Percentiles rank a stretch among this genome's conserved stretches.
Evolutionary conservation across 441 rosid genomes (phyloP).

Genomic region (Viola pubescens): DNA sequence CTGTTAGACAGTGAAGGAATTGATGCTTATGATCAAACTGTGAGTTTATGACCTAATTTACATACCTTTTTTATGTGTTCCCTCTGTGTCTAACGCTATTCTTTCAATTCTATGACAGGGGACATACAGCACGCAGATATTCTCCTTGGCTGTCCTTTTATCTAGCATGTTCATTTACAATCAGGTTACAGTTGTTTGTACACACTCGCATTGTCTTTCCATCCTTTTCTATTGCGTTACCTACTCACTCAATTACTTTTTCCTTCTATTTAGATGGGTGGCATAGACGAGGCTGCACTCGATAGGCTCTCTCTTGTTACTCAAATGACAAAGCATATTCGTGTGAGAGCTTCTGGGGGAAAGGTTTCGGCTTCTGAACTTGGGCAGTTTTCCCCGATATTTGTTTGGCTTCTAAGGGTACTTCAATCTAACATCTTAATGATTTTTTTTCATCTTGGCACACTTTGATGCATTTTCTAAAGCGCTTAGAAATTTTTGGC

Average conservation of each 20-base stretch:
- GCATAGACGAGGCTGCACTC: slow-evolving; percentile 93
- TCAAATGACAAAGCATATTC: slow-evolving; percentile 94
- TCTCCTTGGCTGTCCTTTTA: slow-evolving; percentile 89
- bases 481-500: slow-evolving; percentile 4
- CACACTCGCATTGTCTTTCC: background rate
- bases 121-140: slow-evolving; percentile 97
- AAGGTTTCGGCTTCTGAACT: slow-evolving; percentile 66
- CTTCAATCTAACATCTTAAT: slow-evolving; percentile 8
- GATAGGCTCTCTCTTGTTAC: slow-evolving; percentile 99
- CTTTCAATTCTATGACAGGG: slow-evolving; percentile 41
- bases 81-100: background rate
- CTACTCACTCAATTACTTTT: slow-evolving; percentile 2
- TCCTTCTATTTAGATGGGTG: slow-evolving; percentile 66
- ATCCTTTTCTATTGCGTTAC: background rate
- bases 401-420: slow-evolving; percentile 98
- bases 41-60: slow-evolving; percentile 24
- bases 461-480: background rate
- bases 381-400: slow-evolving; percentile 94
- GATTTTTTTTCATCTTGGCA: too few species aligned
- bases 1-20: slow-evolving; percentile 94
- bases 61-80: background rate
- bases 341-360: slow-evolving; percentile 88
- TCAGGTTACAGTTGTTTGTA: slow-evolving; percentile 40
- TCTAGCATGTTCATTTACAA: slow-evolving; percentile 97
- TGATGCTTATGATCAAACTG: slow-evolving; percentile 96